Conservation (phyloP, 2,329 filamentous ascomycete genomes). For the Penicillium paneum region DNA sequence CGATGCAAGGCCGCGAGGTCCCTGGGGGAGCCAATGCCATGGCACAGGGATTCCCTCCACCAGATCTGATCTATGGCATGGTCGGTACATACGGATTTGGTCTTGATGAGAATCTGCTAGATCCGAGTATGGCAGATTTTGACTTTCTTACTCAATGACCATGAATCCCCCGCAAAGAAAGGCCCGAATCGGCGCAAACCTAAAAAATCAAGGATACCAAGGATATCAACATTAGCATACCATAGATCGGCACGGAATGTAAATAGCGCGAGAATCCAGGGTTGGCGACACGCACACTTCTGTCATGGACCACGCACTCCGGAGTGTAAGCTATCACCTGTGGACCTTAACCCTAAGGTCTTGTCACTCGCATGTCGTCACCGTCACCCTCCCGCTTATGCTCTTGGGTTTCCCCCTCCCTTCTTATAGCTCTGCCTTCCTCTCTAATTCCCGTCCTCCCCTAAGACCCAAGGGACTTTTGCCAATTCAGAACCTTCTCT, state of each 20-base stretch:
- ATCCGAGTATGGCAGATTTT: conserved; percentile 43
- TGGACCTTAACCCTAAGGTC: conserved; percentile 5
- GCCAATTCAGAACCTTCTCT: conserved; percentile 23
- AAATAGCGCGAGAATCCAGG: conserved; percentile 8
- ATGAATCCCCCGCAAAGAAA: background rate
- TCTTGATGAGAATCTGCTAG: conserved; percentile 41
- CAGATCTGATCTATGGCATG: conserved; percentile 44
- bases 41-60: conserved; percentile 42
- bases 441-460: conserved; percentile 21
- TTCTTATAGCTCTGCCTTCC: conserved; percentile 10
- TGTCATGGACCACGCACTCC: conserved; percentile 14
- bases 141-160: conserved; percentile 37
- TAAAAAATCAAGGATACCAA: background rate
- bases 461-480: conserved; percentile 12
- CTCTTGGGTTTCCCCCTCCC: conserved; percentile 10
- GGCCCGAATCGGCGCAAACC: background rate
- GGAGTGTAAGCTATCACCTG: conserved; percentile 16
- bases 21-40: conserved; percentile 42
- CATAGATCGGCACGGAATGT: conserved; percentile 12
- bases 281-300: conserved; percentile 12
- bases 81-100: conserved; percentile 45
- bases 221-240: background rate
- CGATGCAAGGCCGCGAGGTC: conserved; percentile 27
- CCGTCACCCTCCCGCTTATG: conserved; percentile 21
- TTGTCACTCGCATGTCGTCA: conserved; percentile 20